Conservation (phyloP, 345 rosid genomes). For the Hypericum androsaemum region DNA sequence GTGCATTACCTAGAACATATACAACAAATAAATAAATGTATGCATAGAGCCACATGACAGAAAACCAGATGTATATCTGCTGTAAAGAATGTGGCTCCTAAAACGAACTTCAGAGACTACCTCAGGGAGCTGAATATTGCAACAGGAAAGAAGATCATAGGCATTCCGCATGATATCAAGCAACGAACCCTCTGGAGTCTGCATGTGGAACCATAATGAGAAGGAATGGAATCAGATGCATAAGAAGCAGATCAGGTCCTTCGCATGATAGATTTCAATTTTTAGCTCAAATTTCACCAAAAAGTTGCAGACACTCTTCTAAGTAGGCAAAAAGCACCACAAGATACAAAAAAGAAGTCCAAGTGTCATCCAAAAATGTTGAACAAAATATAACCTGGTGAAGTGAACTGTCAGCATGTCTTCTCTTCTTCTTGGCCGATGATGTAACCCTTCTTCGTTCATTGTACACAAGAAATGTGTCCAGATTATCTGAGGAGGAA, state of each 20-base stretch:
- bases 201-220: slow-evolving; percentile 22
- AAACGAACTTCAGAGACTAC: slow-evolving; percentile 23
- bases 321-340: no score
- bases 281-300: no score
- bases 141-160: slow-evolving; percentile 63
- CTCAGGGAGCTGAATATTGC: slow-evolving; percentile 67
- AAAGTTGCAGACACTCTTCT: no score
- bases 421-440: slow-evolving; percentile 86
- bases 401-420: slow-evolving; percentile 42
- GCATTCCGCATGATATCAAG: slow-evolving; percentile 82
- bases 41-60: no score
- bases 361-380: no score
- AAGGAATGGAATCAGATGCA: background rate
- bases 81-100: no score
- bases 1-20: background rate
- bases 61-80: no score
- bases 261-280: no score
- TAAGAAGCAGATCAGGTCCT: no score
- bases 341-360: no score
- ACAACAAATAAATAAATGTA: no score
- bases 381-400: slow-evolving; percentile 61
- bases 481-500: slow-evolving; percentile 45
- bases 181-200: slow-evolving; percentile 93
- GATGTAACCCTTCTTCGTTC: slow-evolving; percentile 86
- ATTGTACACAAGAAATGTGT: slow-evolving; percentile 72